A percentile compares a stretch with the other conserved stretches of the same genome.
phyloP scores from a whole-genome alignment of 352 stramenopile species.

The Pythium vanterpoolii region DNA sequence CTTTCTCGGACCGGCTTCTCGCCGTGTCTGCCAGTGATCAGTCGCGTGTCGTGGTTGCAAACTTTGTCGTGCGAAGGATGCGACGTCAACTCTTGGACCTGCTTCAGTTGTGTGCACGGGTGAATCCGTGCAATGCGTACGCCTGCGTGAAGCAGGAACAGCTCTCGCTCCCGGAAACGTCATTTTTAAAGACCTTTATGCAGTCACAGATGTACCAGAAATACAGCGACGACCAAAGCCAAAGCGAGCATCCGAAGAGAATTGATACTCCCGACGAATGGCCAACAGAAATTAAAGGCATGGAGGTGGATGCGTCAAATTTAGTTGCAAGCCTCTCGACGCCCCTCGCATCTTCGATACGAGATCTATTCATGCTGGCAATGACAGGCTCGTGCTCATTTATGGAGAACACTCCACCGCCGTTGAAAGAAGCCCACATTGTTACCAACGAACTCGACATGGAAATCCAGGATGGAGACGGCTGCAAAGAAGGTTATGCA shows the following conservation, averaged over 20 bases:
- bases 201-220: conserved; percentile 30
- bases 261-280: neutral
- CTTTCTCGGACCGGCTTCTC: conserved; percentile 3
- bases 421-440: neutral
- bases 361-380: conserved; percentile 2
- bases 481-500: neutral
- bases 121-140: conserved; percentile 26
- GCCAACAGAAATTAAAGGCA: neutral
- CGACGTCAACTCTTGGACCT: conserved; percentile 16
- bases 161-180: conserved; percentile 22
- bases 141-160: conserved; percentile 29
- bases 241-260: neutral
- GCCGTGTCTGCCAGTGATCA: neutral
- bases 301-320: neutral
- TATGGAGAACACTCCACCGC: neutral
- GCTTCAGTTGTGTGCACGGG: conserved; percentile 15
- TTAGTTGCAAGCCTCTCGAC: neutral
- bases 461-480: neutral
- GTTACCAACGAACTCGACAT: neutral
- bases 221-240: conserved; percentile 19
- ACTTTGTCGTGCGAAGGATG: conserved; percentile 17
- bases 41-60: neutral
- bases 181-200: conserved; percentile 28
- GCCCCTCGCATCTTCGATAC: neutral
- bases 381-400: neutral